phyloP scores from a whole-genome alignment of 164 flowering plant genomes.

The Kalanchoe fedtschenkoi region DNA sequence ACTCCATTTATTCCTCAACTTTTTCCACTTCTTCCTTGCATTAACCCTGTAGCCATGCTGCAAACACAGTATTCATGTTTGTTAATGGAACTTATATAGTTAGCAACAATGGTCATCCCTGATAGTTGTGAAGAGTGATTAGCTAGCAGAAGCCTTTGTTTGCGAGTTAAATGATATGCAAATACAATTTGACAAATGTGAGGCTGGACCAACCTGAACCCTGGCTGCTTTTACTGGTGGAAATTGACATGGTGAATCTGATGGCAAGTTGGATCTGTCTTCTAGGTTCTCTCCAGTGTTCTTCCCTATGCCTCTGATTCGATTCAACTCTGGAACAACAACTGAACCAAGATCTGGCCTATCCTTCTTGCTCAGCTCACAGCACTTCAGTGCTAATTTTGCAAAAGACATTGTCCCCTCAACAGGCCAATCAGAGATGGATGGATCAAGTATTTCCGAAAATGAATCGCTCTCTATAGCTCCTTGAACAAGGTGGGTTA shows the following conservation, averaged over 20 bases:
- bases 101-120: no score
- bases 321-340: constrained; percentile 31
- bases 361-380: constrained; percentile 18
- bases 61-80: neutral
- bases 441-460: constrained; percentile 28
- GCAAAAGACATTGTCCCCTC: constrained; percentile 29
- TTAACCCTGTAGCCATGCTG: neutral
- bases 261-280: neutral
- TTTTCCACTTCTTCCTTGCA: neutral
- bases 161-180: no score
- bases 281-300: neutral
- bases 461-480: constrained; percentile 38
- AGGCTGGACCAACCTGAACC: neutral
- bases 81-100: neutral
- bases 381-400: constrained; percentile 41
- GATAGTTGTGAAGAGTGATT: no score
- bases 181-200: no score
- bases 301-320: constrained; percentile 19
- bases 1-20: neutral
- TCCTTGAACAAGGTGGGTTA: constrained; percentile 30
- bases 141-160: no score
- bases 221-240: neutral
- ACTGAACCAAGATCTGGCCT: constrained; percentile 42
- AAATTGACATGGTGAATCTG: neutral
- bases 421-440: constrained; percentile 64